Evolutionary conservation across 139 green algal species (phyloP), one percentile per base, ranked within the genome.

Genomic region (Chlamydomonas asymmetrica): DNA sequence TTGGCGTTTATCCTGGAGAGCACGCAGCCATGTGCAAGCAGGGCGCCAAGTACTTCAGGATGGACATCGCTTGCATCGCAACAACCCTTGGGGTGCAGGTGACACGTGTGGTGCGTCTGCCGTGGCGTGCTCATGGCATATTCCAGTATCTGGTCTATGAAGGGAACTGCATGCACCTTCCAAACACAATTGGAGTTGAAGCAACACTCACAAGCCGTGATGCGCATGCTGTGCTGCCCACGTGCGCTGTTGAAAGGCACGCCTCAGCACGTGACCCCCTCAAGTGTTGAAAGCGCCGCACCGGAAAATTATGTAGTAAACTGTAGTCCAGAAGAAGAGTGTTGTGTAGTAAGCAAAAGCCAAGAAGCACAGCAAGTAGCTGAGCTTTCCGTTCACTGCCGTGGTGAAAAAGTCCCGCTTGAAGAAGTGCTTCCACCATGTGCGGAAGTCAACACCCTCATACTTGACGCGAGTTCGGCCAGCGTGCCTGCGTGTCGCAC

Each of bases 341-440:
- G 70, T 73, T 1, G 13, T 29, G 39, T 64, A 80, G 52, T 73
- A 80, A 39, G n/a, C 54, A 1, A 52, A 10, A 37, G 65, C 41
- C 52, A 74, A 34, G 27, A 74, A 23, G 16, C 48, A 54, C 23
- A 80, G 29, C 31, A 80, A 60, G 27, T 67, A 23, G 2, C 45
- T 39, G 5, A 89, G 83, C 34, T 82, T 71, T 1, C 78, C 66
- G 61, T 91, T 84, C 27, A 94, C 79, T 29, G 86, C 73, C 0
- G 81, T 85, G 29, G 89, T 93, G 79, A 91, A 94, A 60, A 93
- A 92, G 73, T 94, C 89, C 63, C 68, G 62, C 39, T 74, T 66
- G 0, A 82, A n/a, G 0, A 86, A 43, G 52, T 82, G 80, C 31
- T 25, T 65, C 67, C 69, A 80, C 8, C 54, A 64, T 4, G 43